phyloP scores from a whole-genome alignment of 2,329 filamentous ascomycete genomes.

The Colletotrichum scovillei region DNA sequence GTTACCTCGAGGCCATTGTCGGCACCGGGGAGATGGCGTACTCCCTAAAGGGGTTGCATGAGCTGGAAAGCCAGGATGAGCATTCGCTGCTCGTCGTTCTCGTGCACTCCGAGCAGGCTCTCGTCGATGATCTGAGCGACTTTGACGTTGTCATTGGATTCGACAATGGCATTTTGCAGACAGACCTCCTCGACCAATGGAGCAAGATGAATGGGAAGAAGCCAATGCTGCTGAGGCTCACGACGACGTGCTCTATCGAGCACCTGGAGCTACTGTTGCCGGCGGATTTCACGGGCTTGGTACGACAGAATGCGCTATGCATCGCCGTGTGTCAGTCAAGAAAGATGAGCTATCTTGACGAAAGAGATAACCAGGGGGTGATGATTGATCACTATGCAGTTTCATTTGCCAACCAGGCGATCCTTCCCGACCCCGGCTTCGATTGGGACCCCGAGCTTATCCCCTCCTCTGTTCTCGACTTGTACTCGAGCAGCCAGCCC shows the following conservation, averaged over 20 bases:
- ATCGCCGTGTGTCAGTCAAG: conserved; percentile 45
- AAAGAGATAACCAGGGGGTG: conserved; percentile 37
- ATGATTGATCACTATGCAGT: conserved; percentile 56
- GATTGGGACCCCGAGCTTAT: conserved; percentile 60
- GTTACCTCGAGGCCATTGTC: conserved; percentile 64
- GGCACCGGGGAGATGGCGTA: conserved; percentile 51
- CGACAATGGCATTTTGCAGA: conserved; percentile 61
- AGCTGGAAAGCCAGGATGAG: conserved; percentile 46
- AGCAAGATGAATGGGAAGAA: conserved; percentile 39
- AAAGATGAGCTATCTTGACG: conserved; percentile 37
- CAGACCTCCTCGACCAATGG: conserved; percentile 37
- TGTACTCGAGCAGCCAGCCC: conserved; percentile 53
- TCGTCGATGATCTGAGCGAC: conserved; percentile 49
- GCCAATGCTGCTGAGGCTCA: conserved; percentile 61
- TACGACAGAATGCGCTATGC: conserved; percentile 59
- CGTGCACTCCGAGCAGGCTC: conserved; percentile 51
- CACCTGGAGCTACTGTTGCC: conserved; percentile 63
- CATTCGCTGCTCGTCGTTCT: conserved; percentile 53
- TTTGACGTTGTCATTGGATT: conserved; percentile 66
- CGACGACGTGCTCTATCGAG: conserved; percentile 64
- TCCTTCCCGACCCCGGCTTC: conserved; percentile 50
- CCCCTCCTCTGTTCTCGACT: conserved; percentile 61
- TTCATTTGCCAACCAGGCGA: conserved; percentile 59
- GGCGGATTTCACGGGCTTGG: conserved; percentile 50
- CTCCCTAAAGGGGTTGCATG: conserved; percentile 45